Conservation (phyloP, 192 early-diverging fungal genomes). For the Coemansia pectinata region DNA sequence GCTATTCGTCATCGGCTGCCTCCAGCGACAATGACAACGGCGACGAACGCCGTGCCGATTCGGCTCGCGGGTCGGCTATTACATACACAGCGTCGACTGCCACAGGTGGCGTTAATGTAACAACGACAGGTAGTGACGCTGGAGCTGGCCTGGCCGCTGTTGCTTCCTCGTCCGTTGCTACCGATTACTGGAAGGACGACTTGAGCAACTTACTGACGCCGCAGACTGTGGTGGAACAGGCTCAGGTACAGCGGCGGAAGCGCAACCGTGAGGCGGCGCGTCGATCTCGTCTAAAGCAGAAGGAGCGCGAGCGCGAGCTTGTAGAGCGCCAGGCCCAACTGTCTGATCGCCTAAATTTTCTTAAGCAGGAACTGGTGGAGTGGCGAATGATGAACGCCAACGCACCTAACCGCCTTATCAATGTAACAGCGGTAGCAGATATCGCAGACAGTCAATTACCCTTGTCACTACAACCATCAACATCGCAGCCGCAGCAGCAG, state of each 20-base stretch:
- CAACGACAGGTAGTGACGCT: background rate
- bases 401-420: background rate
- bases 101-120: background rate
- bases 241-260: conserved; percentile 36
- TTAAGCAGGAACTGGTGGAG: conserved; percentile 36
- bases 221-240: conserved; percentile 31
- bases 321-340: conserved; percentile 30
- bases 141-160: background rate
- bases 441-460: background rate
- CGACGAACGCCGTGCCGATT: background rate
- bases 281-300: conserved; percentile 40
- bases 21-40: conserved; percentile 3
- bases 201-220: conserved; percentile 39
- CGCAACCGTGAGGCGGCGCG: conserved; percentile 51
- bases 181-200: conserved; percentile 31
- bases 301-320: conserved; percentile 37
- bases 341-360: conserved; percentile 12
- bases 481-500: background rate
- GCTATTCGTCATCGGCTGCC: background rate
- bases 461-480: background rate
- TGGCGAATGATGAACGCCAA: conserved; percentile 38
- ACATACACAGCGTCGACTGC: background rate
- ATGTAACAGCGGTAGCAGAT: background rate
- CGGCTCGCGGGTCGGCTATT: background rate
- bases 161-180: background rate